Base-by-base conservation (phyloP, 129 eudicot genomes). In the Escallonia herrerae region DNA sequence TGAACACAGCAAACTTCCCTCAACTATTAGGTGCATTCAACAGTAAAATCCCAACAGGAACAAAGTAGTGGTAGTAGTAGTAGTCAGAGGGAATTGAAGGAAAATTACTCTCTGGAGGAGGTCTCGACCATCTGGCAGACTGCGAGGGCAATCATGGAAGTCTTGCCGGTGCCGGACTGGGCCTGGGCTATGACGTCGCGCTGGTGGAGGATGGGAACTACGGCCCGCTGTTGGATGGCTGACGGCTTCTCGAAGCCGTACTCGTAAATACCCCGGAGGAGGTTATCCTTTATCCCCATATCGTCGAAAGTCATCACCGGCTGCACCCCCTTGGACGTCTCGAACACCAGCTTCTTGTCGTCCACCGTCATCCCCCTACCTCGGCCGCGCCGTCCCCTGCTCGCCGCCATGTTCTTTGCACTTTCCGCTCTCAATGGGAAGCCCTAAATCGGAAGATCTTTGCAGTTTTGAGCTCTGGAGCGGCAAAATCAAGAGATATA, bases 151-250 rank as follows among this genome's bases (percentile, higher is more conserved):
- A 93, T 93, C 98, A 93, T 93, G 60, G 98, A 93, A 8, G 95
- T 93, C 68, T 93, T 93, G 0, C 98, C 98, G 42, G 98, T 93
- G 60, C 98, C 98, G 13, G 91, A 83, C 68, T 91, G 98, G 6
- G 98, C 98, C 79, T 91, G 98, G 12, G 98, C 98, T 41, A 91
- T 91, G 55, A 93, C 98, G 40, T 93, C 98, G 40, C 98, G 95
- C 5, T 96, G 96, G 50, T 83, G 76, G 50, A 93, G 86, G 40
- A 93, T 93, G 0, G 98, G 96, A 37, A 80, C 65, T n/a, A 93
- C 90, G 7, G 98, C 98, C 4, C 98, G 71, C 73, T 93, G 98
- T 43, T 93, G 98, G 64, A 93, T 93, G 5, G 98, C 98, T 0
- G 98, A 93, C 39, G 98, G 98, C 60, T 93, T 93, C 73, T 93